Evolutionary conservation across 2,329 filamentous ascomycete genomes (phyloP).

Genomic region (Rosellinia necatrix): DNA sequence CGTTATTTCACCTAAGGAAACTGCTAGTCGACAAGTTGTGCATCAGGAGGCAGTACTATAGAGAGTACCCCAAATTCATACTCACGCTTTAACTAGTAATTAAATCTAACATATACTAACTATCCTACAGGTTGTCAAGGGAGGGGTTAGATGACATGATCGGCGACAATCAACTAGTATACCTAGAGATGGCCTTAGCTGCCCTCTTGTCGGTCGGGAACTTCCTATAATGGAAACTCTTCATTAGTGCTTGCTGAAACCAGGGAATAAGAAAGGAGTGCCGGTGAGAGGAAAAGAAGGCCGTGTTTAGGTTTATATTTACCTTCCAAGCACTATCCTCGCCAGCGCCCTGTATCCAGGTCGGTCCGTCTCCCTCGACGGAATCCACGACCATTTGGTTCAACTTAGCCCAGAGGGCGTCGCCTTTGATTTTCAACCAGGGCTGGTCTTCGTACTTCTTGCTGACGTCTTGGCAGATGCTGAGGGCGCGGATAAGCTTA

Average conservation of each 20-base stretch:
- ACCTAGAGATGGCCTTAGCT: background rate
- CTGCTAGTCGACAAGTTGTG: too few species aligned
- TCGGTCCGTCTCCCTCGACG: conserved; percentile 55
- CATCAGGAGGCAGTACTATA: too few species aligned
- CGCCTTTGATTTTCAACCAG: conserved; percentile 58
- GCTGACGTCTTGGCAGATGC: conserved; percentile 62
- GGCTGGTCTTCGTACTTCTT: conserved; percentile 49
- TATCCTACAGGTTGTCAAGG: background rate
- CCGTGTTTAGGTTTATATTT: conserved; percentile 16
- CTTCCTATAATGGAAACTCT: conserved; percentile 1
- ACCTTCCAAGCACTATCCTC: conserved; percentile 69
- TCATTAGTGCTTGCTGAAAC: background rate
- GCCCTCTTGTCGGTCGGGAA: conserved; percentile 7
- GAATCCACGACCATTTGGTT: conserved; percentile 66
- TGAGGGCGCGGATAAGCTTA: conserved; percentile 74
- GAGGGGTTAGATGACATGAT: background rate
- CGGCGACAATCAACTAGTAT: background rate
- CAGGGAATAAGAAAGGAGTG: too few species aligned
- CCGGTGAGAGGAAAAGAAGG: background rate
- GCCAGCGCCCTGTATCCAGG: conserved; percentile 67
- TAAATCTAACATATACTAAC: background rate
- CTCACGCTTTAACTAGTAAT: too few species aligned
- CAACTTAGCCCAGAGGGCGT: conserved; percentile 64
- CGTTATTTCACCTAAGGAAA: too few species aligned
- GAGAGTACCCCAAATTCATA: too few species aligned